Base-by-base conservation (phyloP, 805 yeast genomes). In the Isabelozyma rhagii region DNA sequence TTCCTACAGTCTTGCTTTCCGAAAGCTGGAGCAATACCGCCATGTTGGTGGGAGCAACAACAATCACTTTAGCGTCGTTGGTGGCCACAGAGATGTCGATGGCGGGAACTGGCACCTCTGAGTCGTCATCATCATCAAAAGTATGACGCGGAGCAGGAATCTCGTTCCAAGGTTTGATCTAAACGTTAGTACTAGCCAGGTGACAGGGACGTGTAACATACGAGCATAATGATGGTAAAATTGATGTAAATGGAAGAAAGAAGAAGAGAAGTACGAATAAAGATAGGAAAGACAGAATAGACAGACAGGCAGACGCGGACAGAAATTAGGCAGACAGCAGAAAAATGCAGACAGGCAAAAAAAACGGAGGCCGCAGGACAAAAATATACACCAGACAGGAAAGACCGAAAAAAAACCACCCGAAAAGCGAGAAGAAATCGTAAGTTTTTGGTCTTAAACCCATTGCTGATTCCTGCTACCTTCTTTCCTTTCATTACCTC, bases 121-220 rank as follows among this genome's bases (percentile, higher is more conserved):
- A 55, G 8, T 52, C 54, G 15, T 60, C 66, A 8, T 69, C 77
- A 43, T 78, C 81, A 43, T 76, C 79, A 27, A 82, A 58, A 8
- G 73, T 53, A 60, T 82, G 84, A 52, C 86, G 77, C 15, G 81
- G 78, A n/a, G 75, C 66, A 34, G 74, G 77, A 43, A 64, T 57
- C 39, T 77, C 82, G 25, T 69, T 66, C 76, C 80, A 71, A 40
- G 81, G 83, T 68, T 78, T 76, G 45, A 80, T 67, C 80, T 75
- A 49, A 27, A 39, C 18, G 53, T 54, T 44, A 52, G 55, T 49
- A 50, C 28, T 15, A 29, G 39, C 11, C 36, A n/a, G 15, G 36
- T 39, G 29, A 11, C n/a, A 14, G n/a, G 28, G 21, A 13, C 9
- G 14, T 8, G 10, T 25, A 51, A 60, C 64, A 44, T 59, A 60